Evolutionary conservation across 2,329 filamentous ascomycete species (phyloP), one percentile per base, ranked within the genome.

Genomic region (Colletotrichum acutatum): DNA sequence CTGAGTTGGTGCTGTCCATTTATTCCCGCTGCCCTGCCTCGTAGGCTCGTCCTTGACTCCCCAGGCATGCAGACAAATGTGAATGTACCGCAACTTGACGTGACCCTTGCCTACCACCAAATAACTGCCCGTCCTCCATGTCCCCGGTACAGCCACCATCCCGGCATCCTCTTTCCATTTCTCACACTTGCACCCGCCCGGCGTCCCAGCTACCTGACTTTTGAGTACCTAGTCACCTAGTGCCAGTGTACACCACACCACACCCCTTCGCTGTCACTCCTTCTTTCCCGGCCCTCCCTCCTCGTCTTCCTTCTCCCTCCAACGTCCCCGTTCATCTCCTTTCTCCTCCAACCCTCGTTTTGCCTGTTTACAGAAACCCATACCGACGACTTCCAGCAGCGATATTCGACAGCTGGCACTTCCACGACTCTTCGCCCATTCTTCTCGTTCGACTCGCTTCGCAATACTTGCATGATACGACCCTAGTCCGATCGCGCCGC

Each of bases 201-300:
- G 68, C 58, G 64, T 68, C 65, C 42, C 28, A 68, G 53, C 52
- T 69, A 65, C 59, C 49, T 63, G 19, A 64, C 61, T 16, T 54
- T 49, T n/a, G 32, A 42, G 16, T 19, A 42, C 37, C 37, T 42
- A 42, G 37, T 42, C 37, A 42, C 37, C 16, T 19, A 42, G 37
- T 42, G 37, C 5, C 16, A 42, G 37, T 42, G 42, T 22, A 49
- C 42, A 49, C 42, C 42, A 49, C 42, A 49, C 46, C 70, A 61
- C 49, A 16, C 34, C 63, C 63, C 53, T 70, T 72, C 66, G 46
- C 70, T 70, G 60, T 70, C 70, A 70, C 56, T 65, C 66, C 42
- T 56, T 61, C 66, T 52, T 58, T 53, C 66, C 66, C 66, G 22
- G 37, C 62, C 32, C 62, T 65, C 49, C 42, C 70, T 42, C 52